Percentiles rank a stretch among this genome's conserved stretches.
phyloP scores from a whole-genome alignment of 1,284 basidiomycete genomes.

The Somion occarium region DNA sequence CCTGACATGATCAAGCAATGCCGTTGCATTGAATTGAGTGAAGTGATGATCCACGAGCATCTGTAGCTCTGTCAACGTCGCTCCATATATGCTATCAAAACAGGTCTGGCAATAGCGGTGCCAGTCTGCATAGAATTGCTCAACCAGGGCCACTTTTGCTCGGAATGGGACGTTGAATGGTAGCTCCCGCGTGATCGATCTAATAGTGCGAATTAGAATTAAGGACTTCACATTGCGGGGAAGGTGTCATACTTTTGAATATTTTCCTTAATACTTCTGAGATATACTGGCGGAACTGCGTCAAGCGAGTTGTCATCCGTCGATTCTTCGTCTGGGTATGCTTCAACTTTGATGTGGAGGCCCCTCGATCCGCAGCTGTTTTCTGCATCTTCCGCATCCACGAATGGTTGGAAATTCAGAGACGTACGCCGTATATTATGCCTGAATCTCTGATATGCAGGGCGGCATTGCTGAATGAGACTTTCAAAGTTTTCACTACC shows the following conservation, averaged over 20 bases:
- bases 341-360: neutral
- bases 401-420: constrained; percentile 3
- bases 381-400: neutral
- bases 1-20: neutral
- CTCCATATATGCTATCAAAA: neutral
- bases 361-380: neutral
- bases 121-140: constrained; percentile 3
- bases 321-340: neutral
- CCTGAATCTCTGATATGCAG: constrained; percentile 7
- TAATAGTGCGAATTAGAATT: neutral
- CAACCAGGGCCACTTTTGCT: constrained; percentile 5
- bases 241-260: neutral
- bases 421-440: constrained; percentile 1
- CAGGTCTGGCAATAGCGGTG: neutral
- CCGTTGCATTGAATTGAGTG: constrained; percentile 1
- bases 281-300: neutral
- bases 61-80: neutral
- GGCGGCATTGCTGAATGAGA: constrained; percentile 4
- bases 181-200: constrained; percentile 7
- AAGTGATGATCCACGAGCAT: constrained; percentile 3
- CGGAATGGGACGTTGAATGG: constrained; percentile 9
- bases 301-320: neutral
- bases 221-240: neutral
- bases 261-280: neutral
- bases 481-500: constrained; percentile 2